A percentile compares a stretch with the other conserved stretches of the same genome.
Evolutionary conservation across 495 filamentous ascomycete genomes (phyloP).

Genomic region (Neurospora sp.): DNA sequence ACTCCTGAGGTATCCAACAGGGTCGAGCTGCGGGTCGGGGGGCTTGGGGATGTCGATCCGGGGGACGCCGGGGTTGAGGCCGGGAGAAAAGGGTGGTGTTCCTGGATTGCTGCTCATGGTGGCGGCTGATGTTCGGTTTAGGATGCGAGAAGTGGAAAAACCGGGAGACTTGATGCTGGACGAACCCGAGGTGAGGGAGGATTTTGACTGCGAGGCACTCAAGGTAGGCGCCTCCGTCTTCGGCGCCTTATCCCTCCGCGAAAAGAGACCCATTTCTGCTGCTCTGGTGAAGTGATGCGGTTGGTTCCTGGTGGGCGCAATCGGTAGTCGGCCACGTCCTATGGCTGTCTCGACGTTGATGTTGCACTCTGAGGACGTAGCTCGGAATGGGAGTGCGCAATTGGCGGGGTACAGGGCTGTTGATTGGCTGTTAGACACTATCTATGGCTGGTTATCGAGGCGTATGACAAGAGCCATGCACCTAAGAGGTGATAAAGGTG

Average conservation of each 20-base stretch:
- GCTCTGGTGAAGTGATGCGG: slow-evolving; percentile 2
- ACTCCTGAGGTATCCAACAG: slow-evolving; percentile 84
- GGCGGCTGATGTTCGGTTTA: slow-evolving; percentile 29
- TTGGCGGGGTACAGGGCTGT: neutral
- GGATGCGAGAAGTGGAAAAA: slow-evolving; percentile 17
- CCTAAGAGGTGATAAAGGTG: neutral
- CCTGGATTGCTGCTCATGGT: slow-evolving; percentile 28
- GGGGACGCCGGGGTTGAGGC: slow-evolving; percentile 27
- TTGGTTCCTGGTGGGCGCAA: neutral
- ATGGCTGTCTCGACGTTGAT: neutral
- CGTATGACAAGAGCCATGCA: neutral
- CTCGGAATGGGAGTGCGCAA: slow-evolving; percentile 5
- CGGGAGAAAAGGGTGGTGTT: slow-evolving; percentile 34
- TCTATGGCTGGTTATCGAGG: neutral
- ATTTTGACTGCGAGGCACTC: slow-evolving; percentile 25
- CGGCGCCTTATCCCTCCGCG: slow-evolving; percentile 37
- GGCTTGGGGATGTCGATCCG: slow-evolving; percentile 67
- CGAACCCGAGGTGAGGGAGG: slow-evolving; percentile 24
- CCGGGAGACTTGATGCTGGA: slow-evolving; percentile 26
- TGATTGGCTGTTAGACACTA: slow-evolving; percentile 6
- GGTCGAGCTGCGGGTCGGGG: slow-evolving; percentile 84
- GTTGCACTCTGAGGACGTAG: slow-evolving; percentile 6
- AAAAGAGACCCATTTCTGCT: slow-evolving; percentile 41
- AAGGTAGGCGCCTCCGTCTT: slow-evolving; percentile 23
- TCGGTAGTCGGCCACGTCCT: slow-evolving; percentile 8